A percentile compares a stretch with the other conserved stretches of the same genome.
Evolutionary conservation across 306 rosid species (phyloP).

Genomic region (Coriaria nepalensis): DNA sequence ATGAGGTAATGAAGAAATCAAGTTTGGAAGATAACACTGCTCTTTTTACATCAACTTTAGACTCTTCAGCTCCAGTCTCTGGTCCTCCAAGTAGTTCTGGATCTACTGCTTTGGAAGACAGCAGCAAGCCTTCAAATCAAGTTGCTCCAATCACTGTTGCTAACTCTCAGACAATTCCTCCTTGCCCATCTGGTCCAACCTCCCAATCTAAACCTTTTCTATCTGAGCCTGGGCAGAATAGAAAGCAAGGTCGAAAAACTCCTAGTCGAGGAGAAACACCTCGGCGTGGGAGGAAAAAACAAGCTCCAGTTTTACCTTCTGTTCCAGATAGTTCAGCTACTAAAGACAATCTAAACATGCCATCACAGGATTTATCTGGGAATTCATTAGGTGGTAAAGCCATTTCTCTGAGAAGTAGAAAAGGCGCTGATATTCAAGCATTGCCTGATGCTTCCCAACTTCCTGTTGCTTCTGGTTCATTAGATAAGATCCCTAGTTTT

Average conservation of each 20-base stretch:
- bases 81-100: constrained; percentile 28
- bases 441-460: constrained; percentile 28
- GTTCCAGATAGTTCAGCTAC: constrained; percentile 24
- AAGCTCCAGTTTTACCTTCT: constrained; percentile 24
- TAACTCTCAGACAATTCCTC: constrained; percentile 19
- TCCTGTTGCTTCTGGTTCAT: constrained; percentile 37
- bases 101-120: constrained; percentile 20
- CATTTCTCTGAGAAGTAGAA: constrained; percentile 22
- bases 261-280: constrained; percentile 57
- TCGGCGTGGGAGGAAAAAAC: constrained; percentile 71
- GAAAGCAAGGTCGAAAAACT: constrained; percentile 74
- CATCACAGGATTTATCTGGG: constrained; percentile 25
- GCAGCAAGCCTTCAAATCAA: constrained; percentile 18
- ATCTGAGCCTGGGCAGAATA: constrained; percentile 38
- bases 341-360: constrained; percentile 43
- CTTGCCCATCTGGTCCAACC: constrained; percentile 25
- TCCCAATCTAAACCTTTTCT: constrained; percentile 31
- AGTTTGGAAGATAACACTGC: constrained; percentile 20
- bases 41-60: constrained; percentile 23
- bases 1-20: constrained; percentile 28
- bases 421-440: constrained; percentile 33
- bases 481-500: constrained; percentile 44
- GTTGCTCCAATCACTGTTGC: constrained; percentile 28
- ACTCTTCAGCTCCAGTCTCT: constrained; percentile 19
- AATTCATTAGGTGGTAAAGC: constrained; percentile 35